phyloP scores from a whole-genome alignment of 2,329 filamentous ascomycete species.

The Epichloe glyceriae region DNA sequence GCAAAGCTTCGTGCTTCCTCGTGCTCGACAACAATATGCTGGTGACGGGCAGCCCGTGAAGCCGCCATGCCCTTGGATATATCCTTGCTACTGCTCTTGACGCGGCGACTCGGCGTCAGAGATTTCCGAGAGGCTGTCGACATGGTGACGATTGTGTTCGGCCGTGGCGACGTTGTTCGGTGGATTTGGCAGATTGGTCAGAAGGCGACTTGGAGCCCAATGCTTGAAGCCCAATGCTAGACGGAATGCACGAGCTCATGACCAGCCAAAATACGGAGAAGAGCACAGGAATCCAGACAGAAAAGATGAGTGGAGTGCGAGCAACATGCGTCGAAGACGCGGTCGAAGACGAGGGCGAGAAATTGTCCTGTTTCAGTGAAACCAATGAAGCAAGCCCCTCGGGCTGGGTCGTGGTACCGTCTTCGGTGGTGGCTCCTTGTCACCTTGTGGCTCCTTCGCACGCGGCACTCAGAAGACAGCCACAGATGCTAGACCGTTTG shows the following conservation, averaged over 20 bases:
- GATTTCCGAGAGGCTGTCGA: slow-evolving; percentile 38
- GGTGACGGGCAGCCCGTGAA: slow-evolving; percentile 26
- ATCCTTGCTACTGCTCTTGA: slow-evolving; percentile 30
- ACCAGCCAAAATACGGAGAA: background rate
- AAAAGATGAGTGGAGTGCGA: background rate
- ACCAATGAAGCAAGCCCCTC: too few relatives aligned
- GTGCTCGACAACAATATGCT: slow-evolving; percentile 38
- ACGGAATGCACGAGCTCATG: slow-evolving; percentile 2
- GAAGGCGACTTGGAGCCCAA: slow-evolving; percentile 18
- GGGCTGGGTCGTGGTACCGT: too few relatives aligned
- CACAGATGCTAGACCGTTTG: background rate
- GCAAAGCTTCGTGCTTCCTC: slow-evolving; percentile 89
- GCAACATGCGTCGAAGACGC: background rate
- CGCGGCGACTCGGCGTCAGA: slow-evolving; percentile 30
- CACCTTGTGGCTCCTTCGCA: background rate
- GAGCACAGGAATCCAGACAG: background rate
- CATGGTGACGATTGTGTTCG: slow-evolving; percentile 22
- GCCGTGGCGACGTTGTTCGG: background rate
- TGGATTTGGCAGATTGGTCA: slow-evolving; percentile 8
- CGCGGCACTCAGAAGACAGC: background rate
- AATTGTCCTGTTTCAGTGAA: background rate
- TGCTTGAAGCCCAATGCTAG: slow-evolving; percentile 15
- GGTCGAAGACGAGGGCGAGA: background rate
- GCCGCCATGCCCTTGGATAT: slow-evolving; percentile 27
- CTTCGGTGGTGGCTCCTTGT: too few relatives aligned